These are phyloP conservation scores for Geoglossum cookeanum DNA, from an alignment of 2,329 filamentous ascomycete genomes.

Conservation along the genomic window DNA sequence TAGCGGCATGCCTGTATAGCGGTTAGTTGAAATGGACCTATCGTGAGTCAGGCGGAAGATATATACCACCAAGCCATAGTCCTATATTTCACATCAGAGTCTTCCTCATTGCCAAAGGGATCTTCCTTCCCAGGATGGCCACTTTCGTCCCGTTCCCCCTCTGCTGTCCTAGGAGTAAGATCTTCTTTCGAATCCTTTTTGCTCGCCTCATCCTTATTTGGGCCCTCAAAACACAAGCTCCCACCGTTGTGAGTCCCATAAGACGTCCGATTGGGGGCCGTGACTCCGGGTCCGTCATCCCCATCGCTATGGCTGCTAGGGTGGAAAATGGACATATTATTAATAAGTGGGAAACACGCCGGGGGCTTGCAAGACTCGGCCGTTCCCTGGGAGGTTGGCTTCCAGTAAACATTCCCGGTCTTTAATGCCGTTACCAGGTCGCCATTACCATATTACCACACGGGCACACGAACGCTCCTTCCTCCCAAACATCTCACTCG, in stretches of 20 bases:
- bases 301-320: background rate
- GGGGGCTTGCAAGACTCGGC: background rate
- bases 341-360: background rate
- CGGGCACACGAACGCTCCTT: background rate
- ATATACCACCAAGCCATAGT: conserved; percentile 30
- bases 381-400: background rate
- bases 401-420: background rate
- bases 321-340: background rate
- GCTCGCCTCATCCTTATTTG: background rate
- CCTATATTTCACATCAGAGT: conserved; percentile 29
- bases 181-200: background rate
- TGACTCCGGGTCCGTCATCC: background rate
- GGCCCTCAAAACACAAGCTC: background rate
- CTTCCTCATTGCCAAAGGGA: conserved; percentile 23
- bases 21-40: background rate
- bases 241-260: background rate
- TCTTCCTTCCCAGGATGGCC: conserved; percentile 14
- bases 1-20: background rate
- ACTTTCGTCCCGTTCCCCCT: background rate
- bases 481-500: background rate
- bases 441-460: background rate
- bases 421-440: background rate
- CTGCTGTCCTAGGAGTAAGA: background rate
- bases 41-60: conserved; percentile 11
- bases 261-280: background rate